Percentiles rank a stretch among this genome's conserved stretches.
Evolutionary conservation across 2,329 filamentous ascomycete species (phyloP).

Genomic region (Neonectria sp.): DNA sequence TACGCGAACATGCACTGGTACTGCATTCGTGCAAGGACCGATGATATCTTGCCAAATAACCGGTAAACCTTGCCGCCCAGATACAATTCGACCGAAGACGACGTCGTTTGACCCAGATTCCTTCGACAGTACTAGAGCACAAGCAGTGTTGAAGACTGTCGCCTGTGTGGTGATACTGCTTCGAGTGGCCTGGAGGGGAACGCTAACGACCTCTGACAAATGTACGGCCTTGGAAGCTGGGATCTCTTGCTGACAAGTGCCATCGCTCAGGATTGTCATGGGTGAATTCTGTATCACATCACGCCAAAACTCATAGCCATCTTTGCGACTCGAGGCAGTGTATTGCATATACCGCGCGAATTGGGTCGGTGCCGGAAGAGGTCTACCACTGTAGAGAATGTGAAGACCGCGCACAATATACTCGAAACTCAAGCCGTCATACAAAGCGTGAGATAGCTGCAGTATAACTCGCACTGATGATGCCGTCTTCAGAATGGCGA

Average conservation of each 20-base stretch:
- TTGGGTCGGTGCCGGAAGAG: constrained; percentile 25
- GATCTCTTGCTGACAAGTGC: not conserved
- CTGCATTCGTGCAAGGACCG: constrained; percentile 24
- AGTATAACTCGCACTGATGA: constrained; percentile 32
- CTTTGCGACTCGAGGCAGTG: not conserved
- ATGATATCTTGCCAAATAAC: constrained; percentile 35
- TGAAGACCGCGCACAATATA: constrained; percentile 37
- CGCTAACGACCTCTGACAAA: constrained; percentile 18
- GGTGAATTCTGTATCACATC: constrained; percentile 9
- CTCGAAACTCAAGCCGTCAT: constrained; percentile 42
- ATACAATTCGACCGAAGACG: constrained; percentile 40
- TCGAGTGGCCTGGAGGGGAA: constrained; percentile 13
- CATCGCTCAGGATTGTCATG: constrained; percentile 17
- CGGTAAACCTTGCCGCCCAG: constrained; percentile 35
- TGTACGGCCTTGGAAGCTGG: not conserved
- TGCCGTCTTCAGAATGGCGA: constrained; percentile 23
- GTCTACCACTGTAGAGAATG: constrained; percentile 28
- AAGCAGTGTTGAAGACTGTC: constrained; percentile 15
- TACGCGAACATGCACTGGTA: constrained; percentile 20
- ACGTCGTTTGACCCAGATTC: constrained; percentile 23
- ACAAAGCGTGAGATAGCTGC: constrained; percentile 40
- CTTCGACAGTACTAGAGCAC: constrained; percentile 1
- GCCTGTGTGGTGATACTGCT: constrained; percentile 13
- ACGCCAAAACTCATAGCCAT: constrained; percentile 26
- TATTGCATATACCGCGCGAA: constrained; percentile 39